phyloP scores from a whole-genome alignment of 371 early-diverging fungal species.

The Chytridiales sp. region DNA sequence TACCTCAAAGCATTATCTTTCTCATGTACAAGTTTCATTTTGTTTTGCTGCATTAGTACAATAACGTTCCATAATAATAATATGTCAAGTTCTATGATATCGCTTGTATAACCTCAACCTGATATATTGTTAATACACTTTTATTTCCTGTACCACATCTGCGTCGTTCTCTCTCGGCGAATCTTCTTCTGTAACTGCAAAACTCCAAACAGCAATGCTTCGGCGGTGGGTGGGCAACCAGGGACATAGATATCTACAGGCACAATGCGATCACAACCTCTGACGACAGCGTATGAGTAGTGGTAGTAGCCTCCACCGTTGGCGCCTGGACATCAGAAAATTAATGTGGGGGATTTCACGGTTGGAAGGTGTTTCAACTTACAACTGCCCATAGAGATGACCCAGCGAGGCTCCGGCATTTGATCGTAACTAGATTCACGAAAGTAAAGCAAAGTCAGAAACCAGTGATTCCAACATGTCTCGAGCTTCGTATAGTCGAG shows the following conservation, averaged over 20 bases:
- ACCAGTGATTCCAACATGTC: background rate
- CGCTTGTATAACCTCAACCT: too few species aligned
- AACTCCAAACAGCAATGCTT: slow-evolving; percentile 94
- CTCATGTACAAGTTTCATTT: too few species aligned
- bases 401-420: slow-evolving; percentile 98
- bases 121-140: too few species aligned
- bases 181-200: slow-evolving; percentile 98
- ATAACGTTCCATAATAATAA: too few species aligned
- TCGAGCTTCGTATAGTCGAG: too few species aligned
- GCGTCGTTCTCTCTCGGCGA: slow-evolving; percentile 63
- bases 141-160: slow-evolving; percentile 74
- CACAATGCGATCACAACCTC: slow-evolving; percentile 94
- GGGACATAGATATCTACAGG: slow-evolving; percentile 93
- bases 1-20: too few species aligned
- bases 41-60: too few species aligned
- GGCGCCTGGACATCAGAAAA: slow-evolving; percentile 51
- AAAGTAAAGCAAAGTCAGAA: background rate
- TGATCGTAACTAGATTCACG: slow-evolving; percentile 41
- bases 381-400: slow-evolving; percentile 97
- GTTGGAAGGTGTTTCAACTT: slow-evolving; percentile 1
- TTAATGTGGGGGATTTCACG: background rate
- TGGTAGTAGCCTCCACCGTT: slow-evolving; percentile 99
- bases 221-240: slow-evolving; percentile 96
- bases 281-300: slow-evolving; percentile 92
- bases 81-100: too few species aligned